phyloP scores from a whole-genome alignment of 768 basidiomycete genomes.

The Rhodotorula taiwanensis region DNA sequence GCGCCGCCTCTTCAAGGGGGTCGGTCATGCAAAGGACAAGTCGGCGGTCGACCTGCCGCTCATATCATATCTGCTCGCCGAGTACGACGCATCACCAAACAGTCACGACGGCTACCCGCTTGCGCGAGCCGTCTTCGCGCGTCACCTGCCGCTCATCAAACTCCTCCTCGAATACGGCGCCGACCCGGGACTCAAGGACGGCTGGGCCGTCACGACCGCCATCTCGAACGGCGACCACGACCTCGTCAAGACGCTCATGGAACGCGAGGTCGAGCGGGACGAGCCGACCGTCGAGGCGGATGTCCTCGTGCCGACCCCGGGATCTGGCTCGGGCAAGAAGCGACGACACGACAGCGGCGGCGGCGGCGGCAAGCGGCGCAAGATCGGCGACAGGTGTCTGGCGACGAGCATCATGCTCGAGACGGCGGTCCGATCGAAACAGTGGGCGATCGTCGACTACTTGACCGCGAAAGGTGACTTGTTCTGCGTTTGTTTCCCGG shows the following conservation, averaged over 20 bases:
- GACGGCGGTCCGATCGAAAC: constrained; percentile 58
- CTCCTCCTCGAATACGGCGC: constrained; percentile 69
- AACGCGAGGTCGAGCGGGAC: constrained; percentile 47
- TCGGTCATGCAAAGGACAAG: constrained; percentile 39
- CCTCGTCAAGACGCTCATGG: constrained; percentile 70
- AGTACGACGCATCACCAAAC: constrained; percentile 53
- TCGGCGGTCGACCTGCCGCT: constrained; percentile 36
- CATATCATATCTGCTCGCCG: constrained; percentile 43
- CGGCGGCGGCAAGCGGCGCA: constrained; percentile 43
- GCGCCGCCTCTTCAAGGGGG: constrained; percentile 57
- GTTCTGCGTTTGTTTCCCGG: too few relatives aligned
- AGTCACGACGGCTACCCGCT: constrained; percentile 75
- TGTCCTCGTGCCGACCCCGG: not conserved
- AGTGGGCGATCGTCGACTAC: constrained; percentile 65
- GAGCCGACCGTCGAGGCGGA: constrained; percentile 29
- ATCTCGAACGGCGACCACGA: constrained; percentile 58
- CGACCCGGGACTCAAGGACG: constrained; percentile 58
- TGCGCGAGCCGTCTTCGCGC: constrained; percentile 64
- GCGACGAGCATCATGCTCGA: constrained; percentile 52
- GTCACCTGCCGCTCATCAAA: constrained; percentile 58
- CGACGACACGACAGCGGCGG: constrained; percentile 17
- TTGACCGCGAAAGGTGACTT: constrained; percentile 52
- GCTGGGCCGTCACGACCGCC: constrained; percentile 66
- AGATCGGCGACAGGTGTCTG: constrained; percentile 46
- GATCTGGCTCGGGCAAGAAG: constrained; percentile 23